Base-by-base conservation (phyloP, 192 early-diverging fungal genomes). In the Ambispora gerdemannii region DNA sequence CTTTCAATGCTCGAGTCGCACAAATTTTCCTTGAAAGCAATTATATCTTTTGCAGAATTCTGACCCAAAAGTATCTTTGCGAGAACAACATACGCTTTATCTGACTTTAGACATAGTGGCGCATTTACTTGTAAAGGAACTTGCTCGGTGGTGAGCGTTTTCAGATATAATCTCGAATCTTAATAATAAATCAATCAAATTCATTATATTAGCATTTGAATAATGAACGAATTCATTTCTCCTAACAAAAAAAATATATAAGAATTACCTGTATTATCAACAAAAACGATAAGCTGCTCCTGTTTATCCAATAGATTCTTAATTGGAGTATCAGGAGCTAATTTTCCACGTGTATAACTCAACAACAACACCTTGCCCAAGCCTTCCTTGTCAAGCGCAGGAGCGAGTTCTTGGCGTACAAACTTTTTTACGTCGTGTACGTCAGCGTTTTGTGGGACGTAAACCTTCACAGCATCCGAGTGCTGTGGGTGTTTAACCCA, bases 241-340 rank as follows among this genome's bases (percentile, higher is more conserved):
- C n/a, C n/a, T n/a, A n/a, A n/a, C n/a, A n/a, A n/a, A n/a, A n/a
- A n/a, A n/a, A n/a, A n/a, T n/a, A n/a, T n/a, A n/a, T n/a, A n/a
- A n/a, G n/a, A 51, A 20, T 28, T 73, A 73, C 72, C 72, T 38
- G 65, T 24, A 33, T 73, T 67, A 53, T 73, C 72, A 15, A 73
- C 72, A 67, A 68, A 73, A 10, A 67, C 72, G 11, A 73, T 67
- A 15, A 73, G 35, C 15, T 32, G 22, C 20, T 67, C 56, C 22
- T 56, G 19, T 51, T 15, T 63, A 24, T 25, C 63, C 4, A 70
- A 25, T 7, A 72, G 43, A 10, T 66, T 52, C 30, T 47, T 52
- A 49, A 72, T 67, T 17, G 32, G 35, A 19, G 52, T 62, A 15
- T 30, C 50, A 50, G 66, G 65, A 47, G 38, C 47, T 4, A 68